Percentiles rank a stretch among this genome's conserved stretches.
Evolutionary conservation across 257 asterid genomes (phyloP).

Genomic region (Petunia axillaris): DNA sequence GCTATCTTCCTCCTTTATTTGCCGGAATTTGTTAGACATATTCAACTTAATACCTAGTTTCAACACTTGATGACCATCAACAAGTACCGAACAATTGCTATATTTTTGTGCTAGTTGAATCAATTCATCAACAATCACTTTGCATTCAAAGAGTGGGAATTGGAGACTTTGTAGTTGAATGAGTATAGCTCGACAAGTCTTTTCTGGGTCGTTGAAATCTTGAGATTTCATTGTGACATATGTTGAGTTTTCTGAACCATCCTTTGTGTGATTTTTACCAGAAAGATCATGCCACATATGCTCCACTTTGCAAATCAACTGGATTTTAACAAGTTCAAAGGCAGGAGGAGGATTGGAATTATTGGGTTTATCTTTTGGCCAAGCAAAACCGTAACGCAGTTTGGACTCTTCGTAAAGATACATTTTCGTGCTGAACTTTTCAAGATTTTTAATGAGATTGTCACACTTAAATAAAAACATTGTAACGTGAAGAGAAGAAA

Average conservation of each 20-base stretch:
- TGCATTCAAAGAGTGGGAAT: background rate
- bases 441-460: no score
- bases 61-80: background rate
- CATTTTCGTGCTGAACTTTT: background rate
- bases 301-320: background rate
- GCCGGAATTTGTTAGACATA: background rate
- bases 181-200: background rate
- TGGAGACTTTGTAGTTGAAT: background rate
- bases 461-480: no score
- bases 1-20: background rate
- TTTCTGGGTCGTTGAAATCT: background rate
- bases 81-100: background rate
- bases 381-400: background rate
- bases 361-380: background rate
- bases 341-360: background rate
- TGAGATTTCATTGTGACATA: background rate
- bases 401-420: background rate
- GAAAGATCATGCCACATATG: background rate
- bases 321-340: background rate
- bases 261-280: background rate
- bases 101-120: background rate
- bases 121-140: slow-evolving; percentile 5
- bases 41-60: background rate
- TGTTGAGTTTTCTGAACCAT: background rate
- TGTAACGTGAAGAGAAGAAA: no score